Evolutionary conservation across 192 early-diverging fungal genomes (phyloP).

Genomic region (Spinellus fusiger): DNA sequence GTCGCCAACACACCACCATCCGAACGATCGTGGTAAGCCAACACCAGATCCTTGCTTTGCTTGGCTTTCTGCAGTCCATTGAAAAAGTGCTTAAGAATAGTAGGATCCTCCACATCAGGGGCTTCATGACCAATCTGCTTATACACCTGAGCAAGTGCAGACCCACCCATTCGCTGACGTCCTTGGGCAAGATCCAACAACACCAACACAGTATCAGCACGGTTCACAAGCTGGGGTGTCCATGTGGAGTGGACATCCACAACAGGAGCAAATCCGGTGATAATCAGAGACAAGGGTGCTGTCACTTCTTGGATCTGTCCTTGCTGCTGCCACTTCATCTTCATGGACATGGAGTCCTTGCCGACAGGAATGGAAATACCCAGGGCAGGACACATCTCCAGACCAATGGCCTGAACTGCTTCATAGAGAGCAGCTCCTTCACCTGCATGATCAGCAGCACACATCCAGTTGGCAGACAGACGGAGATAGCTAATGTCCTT

Average conservation of each 20-base stretch:
- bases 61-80: constrained; percentile 51
- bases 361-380: constrained; percentile 96
- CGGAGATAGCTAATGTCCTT: constrained; percentile 64
- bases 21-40: constrained; percentile 98
- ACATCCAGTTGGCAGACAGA: constrained; percentile 99
- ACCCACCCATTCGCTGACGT: constrained; percentile 86
- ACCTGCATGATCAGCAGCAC: constrained; percentile 81
- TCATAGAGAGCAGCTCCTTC: constrained; percentile 91
- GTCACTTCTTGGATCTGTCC: constrained; percentile 56
- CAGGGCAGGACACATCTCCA: constrained; percentile 88
- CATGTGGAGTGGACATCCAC: constrained; percentile 76
- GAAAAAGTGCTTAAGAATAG: constrained; percentile 74
- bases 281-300: constrained; percentile 85
- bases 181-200: constrained; percentile 84
- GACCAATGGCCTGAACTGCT: constrained; percentile 88
- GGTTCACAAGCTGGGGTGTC: constrained; percentile 75
- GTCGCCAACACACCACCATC: constrained; percentile 95
- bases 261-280: constrained; percentile 93
- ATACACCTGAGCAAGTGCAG: constrained; percentile 92
- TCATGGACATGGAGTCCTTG: constrained; percentile 99
- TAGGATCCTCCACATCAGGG: constrained; percentile 83
- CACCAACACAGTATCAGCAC: constrained; percentile 58
- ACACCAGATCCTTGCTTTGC: constrained; percentile 46
- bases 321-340: constrained; percentile 76
- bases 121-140: constrained; percentile 69